Base-by-base conservation (phyloP, 1,284 basidiomycete species). In the Moniliophthora roreri region DNA sequence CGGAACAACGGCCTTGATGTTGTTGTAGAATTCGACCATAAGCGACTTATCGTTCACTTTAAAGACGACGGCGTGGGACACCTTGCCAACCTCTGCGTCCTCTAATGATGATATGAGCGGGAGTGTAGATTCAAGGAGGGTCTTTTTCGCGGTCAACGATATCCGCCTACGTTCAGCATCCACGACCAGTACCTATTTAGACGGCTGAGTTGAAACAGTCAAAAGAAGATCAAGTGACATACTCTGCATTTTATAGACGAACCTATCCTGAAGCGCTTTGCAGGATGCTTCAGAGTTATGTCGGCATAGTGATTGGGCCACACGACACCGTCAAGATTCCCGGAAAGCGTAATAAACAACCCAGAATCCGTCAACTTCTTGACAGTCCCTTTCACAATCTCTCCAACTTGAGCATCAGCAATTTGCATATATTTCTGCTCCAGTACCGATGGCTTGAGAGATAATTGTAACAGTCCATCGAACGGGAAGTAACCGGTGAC, bases 291-390 rank as follows among this genome's bases (percentile, higher is more conserved):
- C 60, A 99, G 79, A 34, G 76, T 72, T 63, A 99, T 95, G 67
- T 98, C 95, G 28, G 97, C 93, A 69, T 93, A 99, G 70, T 99
- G 97, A 59, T 86, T 80, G 0, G 96, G 95, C 87, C 93, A 98
- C 26, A 98, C 82, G 26, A 98, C 88, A 36, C 92, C 97, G 63
- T 98, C 93, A 32, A 96, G 85, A 56, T 81, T 91, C 7, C 91
- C 93, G 13, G 89, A 85, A 48, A 98, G 78, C 23, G 89, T 86
- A 35, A 98, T 83, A 62, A 97, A 95, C 35, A 98, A 73, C 0
- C 83, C 89, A 45, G 83, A 80, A 53, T 91, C 87, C 1, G 86
- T 87, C 38, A 98, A 77, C 56, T 82, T 86, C 70, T 91, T 93
- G 56, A 98, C 81, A 0, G 86, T 92, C 3, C 90, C 94, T 72